phyloP scores from a whole-genome alignment of 371 early-diverging fungal species.

The Apophysomyces ossiformis region DNA sequence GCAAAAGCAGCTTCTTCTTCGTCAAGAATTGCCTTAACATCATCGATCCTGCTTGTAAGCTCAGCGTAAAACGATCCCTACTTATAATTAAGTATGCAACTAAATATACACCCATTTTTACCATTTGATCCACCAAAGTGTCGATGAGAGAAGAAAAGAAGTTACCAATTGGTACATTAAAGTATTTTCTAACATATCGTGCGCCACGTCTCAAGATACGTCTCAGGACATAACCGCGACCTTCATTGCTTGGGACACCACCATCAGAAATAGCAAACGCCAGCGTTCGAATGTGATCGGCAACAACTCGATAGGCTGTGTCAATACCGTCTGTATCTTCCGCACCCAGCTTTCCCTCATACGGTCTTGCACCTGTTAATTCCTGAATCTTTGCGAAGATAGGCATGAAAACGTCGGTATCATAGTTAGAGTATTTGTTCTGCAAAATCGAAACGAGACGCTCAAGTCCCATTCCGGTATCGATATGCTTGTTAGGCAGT shows the following conservation, averaged over 20 bases:
- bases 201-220: constrained; percentile 98
- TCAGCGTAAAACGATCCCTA: constrained; percentile 89
- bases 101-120: constrained; percentile 13
- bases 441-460: constrained; percentile 98
- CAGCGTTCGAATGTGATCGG: constrained; percentile 99
- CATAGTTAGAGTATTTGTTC: constrained; percentile 98
- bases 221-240: constrained; percentile 99
- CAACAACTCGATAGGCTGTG: constrained; percentile 99
- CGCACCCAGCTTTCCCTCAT: constrained; percentile 86
- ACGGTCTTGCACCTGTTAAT: constrained; percentile 84
- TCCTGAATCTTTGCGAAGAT: constrained; percentile 87
- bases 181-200: constrained; percentile 94
- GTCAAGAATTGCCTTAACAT: constrained; percentile 91
- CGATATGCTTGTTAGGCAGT: constrained; percentile 98
- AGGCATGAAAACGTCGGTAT: constrained; percentile 94
- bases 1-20: constrained; percentile 98
- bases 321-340: constrained; percentile 95
- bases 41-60: constrained; percentile 70
- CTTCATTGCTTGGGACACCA: constrained; percentile 97
- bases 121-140: constrained; percentile 82
- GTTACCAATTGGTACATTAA: constrained; percentile 86
- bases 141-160: constrained; percentile 94
- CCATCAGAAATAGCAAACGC: constrained; percentile 98
- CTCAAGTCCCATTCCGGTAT: constrained; percentile 99
- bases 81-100: not conserved